Percentiles rank a stretch among this genome's conserved stretches.
Conservation (phyloP, 306 rosid species). For the Vicia villosa region DNA sequence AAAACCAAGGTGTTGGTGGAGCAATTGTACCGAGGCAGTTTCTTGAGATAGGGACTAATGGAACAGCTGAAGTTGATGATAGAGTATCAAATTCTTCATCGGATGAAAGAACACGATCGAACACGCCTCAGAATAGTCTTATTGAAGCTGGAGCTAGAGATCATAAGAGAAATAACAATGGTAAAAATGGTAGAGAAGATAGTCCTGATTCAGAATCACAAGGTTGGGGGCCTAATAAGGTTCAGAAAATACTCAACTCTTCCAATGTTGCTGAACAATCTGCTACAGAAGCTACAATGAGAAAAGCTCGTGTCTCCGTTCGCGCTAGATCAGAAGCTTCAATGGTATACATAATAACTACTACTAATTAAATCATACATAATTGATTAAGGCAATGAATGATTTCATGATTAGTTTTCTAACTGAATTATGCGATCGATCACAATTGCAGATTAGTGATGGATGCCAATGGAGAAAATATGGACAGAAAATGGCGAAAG, state of each 20-base stretch:
- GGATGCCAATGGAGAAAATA: conserved; percentile 99
- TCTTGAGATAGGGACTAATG: conserved; percentile 61
- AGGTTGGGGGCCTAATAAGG: conserved; percentile 70
- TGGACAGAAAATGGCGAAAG: conserved; percentile 96
- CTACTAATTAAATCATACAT: not conserved
- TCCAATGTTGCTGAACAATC: conserved; percentile 54
- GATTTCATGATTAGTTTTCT: not conserved
- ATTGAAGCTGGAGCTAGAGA: conserved; percentile 32
- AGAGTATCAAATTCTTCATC: conserved; percentile 68
- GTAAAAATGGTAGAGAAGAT: conserved; percentile 64
- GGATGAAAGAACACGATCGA: conserved; percentile 72
- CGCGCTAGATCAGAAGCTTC: conserved; percentile 97
- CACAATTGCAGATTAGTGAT: conserved; percentile 68
- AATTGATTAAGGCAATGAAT: not conserved
- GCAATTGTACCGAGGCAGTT: conserved; percentile 63
- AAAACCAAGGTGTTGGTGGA: conserved; percentile 43
- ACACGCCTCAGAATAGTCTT: conserved; percentile 58
- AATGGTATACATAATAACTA: conserved; percentile 53
- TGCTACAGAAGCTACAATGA: conserved; percentile 82
- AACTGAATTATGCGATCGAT: conserved; percentile 9
- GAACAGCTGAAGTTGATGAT: conserved; percentile 47
- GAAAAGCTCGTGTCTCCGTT: conserved; percentile 96
- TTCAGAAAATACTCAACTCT: conserved; percentile 43
- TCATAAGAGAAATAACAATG: conserved; percentile 33
- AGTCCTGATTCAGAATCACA: conserved; percentile 76